A percentile compares a stretch with the other conserved stretches of the same genome.
These are phyloP conservation scores for Podospora tetraspora DNA, from an alignment of 495 filamentous ascomycete species.

Conservation along the genomic window DNA sequence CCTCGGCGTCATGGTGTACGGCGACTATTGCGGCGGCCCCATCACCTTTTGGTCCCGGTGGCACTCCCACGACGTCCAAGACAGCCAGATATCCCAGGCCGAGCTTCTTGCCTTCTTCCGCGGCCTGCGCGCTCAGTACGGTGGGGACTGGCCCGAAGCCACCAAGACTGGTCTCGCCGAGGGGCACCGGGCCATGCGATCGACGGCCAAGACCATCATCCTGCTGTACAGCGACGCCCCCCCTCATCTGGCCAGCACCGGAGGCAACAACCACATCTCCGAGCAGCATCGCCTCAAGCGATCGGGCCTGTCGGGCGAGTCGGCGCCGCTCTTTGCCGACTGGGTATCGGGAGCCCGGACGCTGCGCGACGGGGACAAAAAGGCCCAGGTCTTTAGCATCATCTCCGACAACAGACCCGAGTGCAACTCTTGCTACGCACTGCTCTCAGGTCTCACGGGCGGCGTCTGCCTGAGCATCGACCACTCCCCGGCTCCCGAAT, in stretches of 20 bases:
- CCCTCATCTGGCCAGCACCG: conserved; percentile 31
- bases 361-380: conserved; percentile 28
- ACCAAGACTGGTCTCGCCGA: conserved; percentile 41
- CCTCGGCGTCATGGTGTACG: conserved; percentile 41
- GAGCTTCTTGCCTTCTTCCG: conserved; percentile 17
- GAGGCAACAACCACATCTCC: conserved; percentile 9
- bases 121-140: conserved; percentile 7
- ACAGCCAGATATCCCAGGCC: conserved; percentile 14
- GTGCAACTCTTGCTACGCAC: conserved; percentile 29
- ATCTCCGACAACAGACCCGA: conserved; percentile 1
- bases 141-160: conserved; percentile 41
- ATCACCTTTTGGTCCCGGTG: conserved; percentile 43
- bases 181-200: conserved; percentile 41
- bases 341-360: conserved; percentile 35
- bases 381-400: conserved; percentile 39
- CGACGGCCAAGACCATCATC: conserved; percentile 41
- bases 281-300: conserved; percentile 25
- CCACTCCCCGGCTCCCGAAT: conserved; percentile 11
- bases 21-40: conserved; percentile 35
- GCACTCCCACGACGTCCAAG: conserved; percentile 15
- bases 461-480: conserved; percentile 34
- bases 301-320: conserved; percentile 23
- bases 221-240: conserved; percentile 47
- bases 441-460: conserved; percentile 34
- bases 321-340: conserved; percentile 34